Conservation (phyloP, 2,329 filamentous ascomycete genomes). For the Albophoma yamanashiensis region DNA sequence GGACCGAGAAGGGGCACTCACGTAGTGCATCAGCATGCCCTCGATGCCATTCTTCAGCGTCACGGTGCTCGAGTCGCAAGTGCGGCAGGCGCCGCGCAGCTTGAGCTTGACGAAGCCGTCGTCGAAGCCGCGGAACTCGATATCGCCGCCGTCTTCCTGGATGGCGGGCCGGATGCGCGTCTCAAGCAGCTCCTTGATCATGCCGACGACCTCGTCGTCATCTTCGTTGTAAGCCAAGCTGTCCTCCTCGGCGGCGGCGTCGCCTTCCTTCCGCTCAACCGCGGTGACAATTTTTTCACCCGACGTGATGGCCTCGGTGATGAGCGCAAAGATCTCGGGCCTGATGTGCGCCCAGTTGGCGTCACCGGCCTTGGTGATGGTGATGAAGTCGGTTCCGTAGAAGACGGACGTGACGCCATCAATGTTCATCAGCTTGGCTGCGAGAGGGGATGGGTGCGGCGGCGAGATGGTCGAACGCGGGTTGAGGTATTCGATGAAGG, state of each 20-base stretch:
- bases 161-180: conserved; percentile 92
- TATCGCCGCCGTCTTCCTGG: conserved; percentile 95
- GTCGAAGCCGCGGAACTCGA: conserved; percentile 86
- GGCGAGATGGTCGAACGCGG: conserved; percentile 81
- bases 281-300: conserved; percentile 73
- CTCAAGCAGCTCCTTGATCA: conserved; percentile 97
- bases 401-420: conserved; percentile 94
- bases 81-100: conserved; percentile 84
- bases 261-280: conserved; percentile 48
- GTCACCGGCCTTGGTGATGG: conserved; percentile 80
- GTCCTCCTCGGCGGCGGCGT: conserved; percentile 41
- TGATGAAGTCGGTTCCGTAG: conserved; percentile 93
- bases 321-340: conserved; percentile 88
- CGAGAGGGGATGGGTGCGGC: conserved; percentile 83
- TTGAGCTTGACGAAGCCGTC: conserved; percentile 75
- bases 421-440: conserved; percentile 81
- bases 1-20: conserved; percentile 34
- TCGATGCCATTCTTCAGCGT: conserved; percentile 97
- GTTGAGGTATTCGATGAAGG: conserved; percentile 85
- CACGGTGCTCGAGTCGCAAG: conserved; percentile 93
- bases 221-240: conserved; percentile 77
- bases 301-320: conserved; percentile 82
- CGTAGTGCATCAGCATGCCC: conserved; percentile 95
- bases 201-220: conserved; percentile 87
- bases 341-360: conserved; percentile 92